Evolutionary conservation across 306 rosid species (phyloP).

Genomic region (Cucurbita pepo): DNA sequence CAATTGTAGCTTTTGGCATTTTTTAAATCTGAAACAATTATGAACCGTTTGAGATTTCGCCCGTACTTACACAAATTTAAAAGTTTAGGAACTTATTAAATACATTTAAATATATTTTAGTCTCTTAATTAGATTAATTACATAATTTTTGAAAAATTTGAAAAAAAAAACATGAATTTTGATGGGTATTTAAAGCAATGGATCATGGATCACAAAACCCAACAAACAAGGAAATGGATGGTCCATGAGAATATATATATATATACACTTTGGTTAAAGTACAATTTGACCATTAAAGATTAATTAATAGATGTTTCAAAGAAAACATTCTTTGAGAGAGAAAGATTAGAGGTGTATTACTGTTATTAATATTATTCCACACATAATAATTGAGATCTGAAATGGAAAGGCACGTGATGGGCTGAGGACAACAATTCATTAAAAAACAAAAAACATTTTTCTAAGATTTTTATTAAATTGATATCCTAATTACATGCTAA

Average conservation of each 20-base stretch:
- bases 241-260: neutral
- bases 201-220: neutral
- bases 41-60: no score
- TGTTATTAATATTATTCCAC: neutral
- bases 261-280: neutral
- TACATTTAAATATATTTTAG: no score
- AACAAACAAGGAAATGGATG: neutral
- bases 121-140: no score
- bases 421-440: neutral
- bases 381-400: conserved; percentile 2
- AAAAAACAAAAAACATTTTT: no score
- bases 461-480: neutral
- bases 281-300: conserved; percentile 1
- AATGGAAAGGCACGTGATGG: neutral
- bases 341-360: neutral
- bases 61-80: neutral
- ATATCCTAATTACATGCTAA: no score
- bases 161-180: neutral
- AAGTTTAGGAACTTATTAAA: neutral
- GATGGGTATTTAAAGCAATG: neutral
- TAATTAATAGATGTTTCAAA: neutral
- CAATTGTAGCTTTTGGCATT: neutral
- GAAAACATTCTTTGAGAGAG: conserved; percentile 2
- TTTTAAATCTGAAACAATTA: neutral
- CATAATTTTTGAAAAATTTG: no score